phyloP scores from a whole-genome alignment of 164 flowering plant species.

The Pachysandra terminalis region DNA sequence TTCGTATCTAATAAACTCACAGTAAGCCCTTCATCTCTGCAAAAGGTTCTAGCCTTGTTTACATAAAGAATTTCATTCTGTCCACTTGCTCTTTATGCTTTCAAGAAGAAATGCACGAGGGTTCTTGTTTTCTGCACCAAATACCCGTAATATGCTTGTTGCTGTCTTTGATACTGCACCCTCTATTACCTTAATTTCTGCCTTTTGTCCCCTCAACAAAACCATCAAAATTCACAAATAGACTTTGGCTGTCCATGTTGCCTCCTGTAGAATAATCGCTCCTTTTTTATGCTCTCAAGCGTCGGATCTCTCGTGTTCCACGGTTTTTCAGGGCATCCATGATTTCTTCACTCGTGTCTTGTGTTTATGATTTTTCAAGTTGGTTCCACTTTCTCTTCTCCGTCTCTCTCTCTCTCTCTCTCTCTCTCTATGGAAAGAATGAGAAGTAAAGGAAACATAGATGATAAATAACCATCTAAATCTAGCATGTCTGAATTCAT shows the following conservation, averaged over 20 bases:
- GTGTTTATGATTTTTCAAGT: background rate
- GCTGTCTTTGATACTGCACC: slow-evolving; percentile 39
- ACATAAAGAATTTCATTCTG: slow-evolving; percentile 5
- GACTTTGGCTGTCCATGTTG: slow-evolving; percentile 28
- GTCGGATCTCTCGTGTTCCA: slow-evolving; percentile 19
- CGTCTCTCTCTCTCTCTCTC: background rate
- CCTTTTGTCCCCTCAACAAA: slow-evolving; percentile 78
- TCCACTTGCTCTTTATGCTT: slow-evolving; percentile 10
- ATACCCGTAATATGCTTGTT: slow-evolving; percentile 30
- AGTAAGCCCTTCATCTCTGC: background rate
- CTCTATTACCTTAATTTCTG: slow-evolving; percentile 57
- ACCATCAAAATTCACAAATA: slow-evolving; percentile 62
- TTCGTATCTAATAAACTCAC: background rate
- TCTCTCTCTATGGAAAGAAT: too few relatives aligned
- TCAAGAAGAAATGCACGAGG: slow-evolving; percentile 33
- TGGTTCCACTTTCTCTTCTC: background rate
- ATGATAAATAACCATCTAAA: too few relatives aligned
- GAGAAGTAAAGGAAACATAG: too few relatives aligned
- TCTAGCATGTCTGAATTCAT: too few relatives aligned
- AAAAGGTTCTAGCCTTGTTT: background rate
- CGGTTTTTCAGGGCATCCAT: slow-evolving; percentile 4
- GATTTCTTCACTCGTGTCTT: slow-evolving; percentile 13
- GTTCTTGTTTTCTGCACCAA: slow-evolving; percentile 41
- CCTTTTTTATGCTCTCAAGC: slow-evolving; percentile 10
- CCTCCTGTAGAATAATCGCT: slow-evolving; percentile 21